These are phyloP conservation scores for Globisporangium camurandrum DNA, from an alignment of 352 stramenopile genomes.

Conservation along the genomic window DNA sequence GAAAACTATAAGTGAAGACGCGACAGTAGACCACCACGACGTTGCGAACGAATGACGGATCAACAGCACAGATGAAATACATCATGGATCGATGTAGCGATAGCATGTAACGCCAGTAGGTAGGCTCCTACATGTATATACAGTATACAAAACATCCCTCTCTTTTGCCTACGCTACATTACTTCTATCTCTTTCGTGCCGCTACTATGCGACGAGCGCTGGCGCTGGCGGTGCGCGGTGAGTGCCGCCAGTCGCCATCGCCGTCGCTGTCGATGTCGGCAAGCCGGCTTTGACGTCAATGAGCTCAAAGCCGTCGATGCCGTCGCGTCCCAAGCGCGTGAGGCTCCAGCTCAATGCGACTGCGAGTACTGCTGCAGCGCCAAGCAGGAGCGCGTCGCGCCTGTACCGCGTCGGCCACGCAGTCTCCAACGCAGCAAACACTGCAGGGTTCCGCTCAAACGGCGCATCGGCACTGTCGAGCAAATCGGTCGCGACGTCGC, in stretches of 20 bases:
- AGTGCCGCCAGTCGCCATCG: background rate
- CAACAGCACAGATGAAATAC: too few relatives aligned
- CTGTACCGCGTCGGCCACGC: conserved; percentile 9
- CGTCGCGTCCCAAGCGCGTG: background rate
- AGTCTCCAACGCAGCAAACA: conserved; percentile 8
- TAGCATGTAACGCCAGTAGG: too few relatives aligned
- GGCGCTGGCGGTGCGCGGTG: background rate
- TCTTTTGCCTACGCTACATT: too few relatives aligned
- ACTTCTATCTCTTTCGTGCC: too few relatives aligned
- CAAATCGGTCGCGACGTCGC: background rate
- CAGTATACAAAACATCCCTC: too few relatives aligned
- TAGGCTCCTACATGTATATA: too few relatives aligned
- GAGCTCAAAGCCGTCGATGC: conserved; percentile 9
- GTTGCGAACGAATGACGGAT: too few relatives aligned
- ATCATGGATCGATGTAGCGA: too few relatives aligned
- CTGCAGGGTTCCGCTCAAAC: conserved; percentile 6
- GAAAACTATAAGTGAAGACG: too few relatives aligned
- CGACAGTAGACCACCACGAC: too few relatives aligned
- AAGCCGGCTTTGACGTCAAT: conserved; percentile 5
- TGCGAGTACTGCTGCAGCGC: background rate
- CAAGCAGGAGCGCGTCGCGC: conserved; percentile 7
- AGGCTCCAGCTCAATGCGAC: conserved; percentile 4
- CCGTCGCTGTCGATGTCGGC: background rate
- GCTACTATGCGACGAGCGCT: background rate
- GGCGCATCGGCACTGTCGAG: conserved; percentile 5